Evolutionary conservation across 352 stramenopile species (phyloP).

Genomic region (Globisporangium camurandrum): DNA sequence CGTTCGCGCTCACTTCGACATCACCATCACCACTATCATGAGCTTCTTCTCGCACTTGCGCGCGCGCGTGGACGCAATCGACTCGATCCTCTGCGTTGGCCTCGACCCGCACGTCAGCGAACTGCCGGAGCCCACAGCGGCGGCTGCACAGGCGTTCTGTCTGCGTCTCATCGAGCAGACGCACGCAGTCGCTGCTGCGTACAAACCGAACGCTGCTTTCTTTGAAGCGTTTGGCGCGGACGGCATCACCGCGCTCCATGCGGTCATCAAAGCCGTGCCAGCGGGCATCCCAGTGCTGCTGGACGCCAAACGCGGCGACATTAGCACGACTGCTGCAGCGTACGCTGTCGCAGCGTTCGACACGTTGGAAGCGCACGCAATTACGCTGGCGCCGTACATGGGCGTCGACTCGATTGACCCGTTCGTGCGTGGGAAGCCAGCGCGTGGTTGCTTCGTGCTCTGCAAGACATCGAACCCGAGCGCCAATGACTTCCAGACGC

Average conservation of each 20-base stretch:
- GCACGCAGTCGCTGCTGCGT: conserved; percentile 88
- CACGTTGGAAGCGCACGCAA: conserved; percentile 88
- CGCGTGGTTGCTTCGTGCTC: conserved; percentile 94
- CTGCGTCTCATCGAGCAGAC: conserved; percentile 93
- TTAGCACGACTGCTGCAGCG: conserved; percentile 94
- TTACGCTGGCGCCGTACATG: conserved; percentile 98
- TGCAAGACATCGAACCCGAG: conserved; percentile 99
- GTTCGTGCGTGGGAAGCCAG: conserved; percentile 88
- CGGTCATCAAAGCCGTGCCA: conserved; percentile 88
- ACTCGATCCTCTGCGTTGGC: conserved; percentile 97
- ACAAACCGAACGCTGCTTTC: conserved; percentile 99
- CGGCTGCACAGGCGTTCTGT: conserved; percentile 93
- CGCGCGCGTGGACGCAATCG: conserved; percentile 74
- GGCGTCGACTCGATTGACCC: conserved; percentile 96
- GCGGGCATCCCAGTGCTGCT: conserved; percentile 93
- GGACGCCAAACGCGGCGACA: conserved; percentile 98
- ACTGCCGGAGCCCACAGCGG: conserved; percentile 72
- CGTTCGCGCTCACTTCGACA: background rate
- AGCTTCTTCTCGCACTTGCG: conserved; percentile 89
- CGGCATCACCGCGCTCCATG: conserved; percentile 85
- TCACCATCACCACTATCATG: conserved; percentile 12
- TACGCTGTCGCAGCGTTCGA: conserved; percentile 95
- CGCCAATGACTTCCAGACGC: conserved; percentile 94
- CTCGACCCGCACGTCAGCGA: conserved; percentile 93
- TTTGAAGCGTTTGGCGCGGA: conserved; percentile 92